phyloP scores from a whole-genome alignment of 169 alveolate genomes.

The Theileria annulata region DNA sequence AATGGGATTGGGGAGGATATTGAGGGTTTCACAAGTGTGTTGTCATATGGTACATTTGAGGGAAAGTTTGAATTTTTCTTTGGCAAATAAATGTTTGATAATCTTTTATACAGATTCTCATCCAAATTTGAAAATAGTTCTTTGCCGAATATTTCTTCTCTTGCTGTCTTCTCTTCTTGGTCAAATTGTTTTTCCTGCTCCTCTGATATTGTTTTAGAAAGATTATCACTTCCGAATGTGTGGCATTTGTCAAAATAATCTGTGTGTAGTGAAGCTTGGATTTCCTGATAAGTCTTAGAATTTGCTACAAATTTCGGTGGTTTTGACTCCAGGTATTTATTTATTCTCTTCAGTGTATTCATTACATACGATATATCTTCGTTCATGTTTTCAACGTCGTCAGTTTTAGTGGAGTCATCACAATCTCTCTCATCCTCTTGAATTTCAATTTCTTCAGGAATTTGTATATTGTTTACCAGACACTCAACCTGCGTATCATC shows the following conservation, averaged over 20 bases:
- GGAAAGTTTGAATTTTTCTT: background rate
- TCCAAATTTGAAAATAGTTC: background rate
- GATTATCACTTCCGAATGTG: background rate
- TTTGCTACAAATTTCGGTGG: conserved; percentile 8
- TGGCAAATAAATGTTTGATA: background rate
- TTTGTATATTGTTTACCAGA: background rate
- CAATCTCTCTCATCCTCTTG: background rate
- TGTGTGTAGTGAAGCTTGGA: background rate
- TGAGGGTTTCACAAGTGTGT: background rate
- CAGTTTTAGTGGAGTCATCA: background rate
- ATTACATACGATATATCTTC: background rate
- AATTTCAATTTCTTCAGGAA: background rate
- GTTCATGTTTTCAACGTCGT: background rate
- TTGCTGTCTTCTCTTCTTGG: background rate
- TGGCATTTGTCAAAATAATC: background rate
- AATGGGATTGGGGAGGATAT: background rate
- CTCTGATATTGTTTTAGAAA: background rate
- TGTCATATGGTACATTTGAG: background rate
- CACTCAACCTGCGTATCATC: background rate
- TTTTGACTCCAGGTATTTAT: background rate
- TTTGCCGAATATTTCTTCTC: background rate
- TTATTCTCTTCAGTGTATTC: conserved; percentile 3
- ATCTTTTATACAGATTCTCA: background rate
- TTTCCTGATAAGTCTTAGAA: background rate
- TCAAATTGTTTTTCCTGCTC: background rate